Evolutionary conservation across 148 eudicot species (phyloP).

Genomic region (Nepenthes mirabilis): DNA sequence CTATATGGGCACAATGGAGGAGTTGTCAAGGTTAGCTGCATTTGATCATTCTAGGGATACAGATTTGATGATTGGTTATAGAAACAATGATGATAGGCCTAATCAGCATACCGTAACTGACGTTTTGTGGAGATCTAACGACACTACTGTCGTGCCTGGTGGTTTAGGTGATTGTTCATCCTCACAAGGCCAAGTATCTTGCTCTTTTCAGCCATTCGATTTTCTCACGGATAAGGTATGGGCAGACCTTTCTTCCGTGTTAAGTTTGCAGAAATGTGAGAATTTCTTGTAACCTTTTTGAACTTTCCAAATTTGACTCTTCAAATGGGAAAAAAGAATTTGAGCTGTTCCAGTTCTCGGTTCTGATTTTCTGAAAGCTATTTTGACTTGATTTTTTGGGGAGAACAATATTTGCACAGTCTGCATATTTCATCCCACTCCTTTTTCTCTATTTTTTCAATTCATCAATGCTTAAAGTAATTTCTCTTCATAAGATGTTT

Average conservation of each 20-base stretch:
- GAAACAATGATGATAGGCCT: constrained; percentile 29
- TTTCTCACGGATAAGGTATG: constrained; percentile 61
- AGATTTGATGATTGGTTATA: constrained; percentile 58
- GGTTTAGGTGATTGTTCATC: constrained; percentile 38
- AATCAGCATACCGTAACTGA: constrained; percentile 35
- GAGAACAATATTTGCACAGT: no score
- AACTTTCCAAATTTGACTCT: no score
- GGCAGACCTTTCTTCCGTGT: neutral
- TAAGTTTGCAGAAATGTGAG: no score
- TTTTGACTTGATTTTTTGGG: no score
- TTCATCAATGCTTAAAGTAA: no score
- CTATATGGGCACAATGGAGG: constrained; percentile 33
- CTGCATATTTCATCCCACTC: no score
- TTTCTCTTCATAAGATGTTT: no score
- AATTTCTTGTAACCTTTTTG: no score
- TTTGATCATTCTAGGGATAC: constrained; percentile 34
- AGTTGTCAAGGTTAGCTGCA: constrained; percentile 31
- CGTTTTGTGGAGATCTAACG: constrained; percentile 54
- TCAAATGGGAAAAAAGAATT: no score
- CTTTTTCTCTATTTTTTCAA: no score
- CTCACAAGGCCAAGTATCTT: constrained; percentile 38
- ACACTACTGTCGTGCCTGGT: constrained; percentile 35
- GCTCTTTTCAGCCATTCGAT: constrained; percentile 40
- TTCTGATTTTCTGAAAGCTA: no score
- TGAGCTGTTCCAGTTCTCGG: no score